phyloP scores from a whole-genome alignment of 257 asterid species.

The Solanum paucissectum region DNA sequence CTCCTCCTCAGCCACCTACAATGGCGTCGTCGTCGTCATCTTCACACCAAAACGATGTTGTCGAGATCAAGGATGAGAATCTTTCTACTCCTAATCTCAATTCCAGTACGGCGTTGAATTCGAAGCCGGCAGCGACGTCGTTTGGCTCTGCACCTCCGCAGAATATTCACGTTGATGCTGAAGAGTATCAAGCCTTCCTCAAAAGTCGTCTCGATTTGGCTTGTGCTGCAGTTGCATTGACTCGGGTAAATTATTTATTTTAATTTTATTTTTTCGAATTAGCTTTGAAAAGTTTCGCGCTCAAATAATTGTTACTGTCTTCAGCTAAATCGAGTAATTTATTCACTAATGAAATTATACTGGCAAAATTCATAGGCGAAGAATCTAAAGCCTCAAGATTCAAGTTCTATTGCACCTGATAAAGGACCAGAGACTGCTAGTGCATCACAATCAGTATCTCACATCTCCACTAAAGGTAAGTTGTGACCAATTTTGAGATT shows the following conservation, averaged over 20 bases:
- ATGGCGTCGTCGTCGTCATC: constrained; percentile 15
- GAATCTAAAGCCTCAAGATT: constrained; percentile 18
- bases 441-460: constrained; percentile 26
- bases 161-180: constrained; percentile 39
- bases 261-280: not conserved
- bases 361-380: not conserved
- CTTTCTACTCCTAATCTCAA: not conserved
- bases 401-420: constrained; percentile 28
- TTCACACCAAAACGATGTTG: constrained; percentile 14
- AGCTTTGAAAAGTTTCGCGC: not conserved
- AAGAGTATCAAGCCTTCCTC: constrained; percentile 58
- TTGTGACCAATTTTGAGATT: not conserved
- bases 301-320: not conserved
- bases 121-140: not conserved
- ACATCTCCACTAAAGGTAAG: constrained; percentile 25
- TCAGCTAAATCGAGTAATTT: not conserved
- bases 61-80: constrained; percentile 14
- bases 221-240: constrained; percentile 88
- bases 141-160: constrained; percentile 11
- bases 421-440: constrained; percentile 32
- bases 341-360: not conserved
- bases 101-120: not conserved
- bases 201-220: constrained; percentile 78
- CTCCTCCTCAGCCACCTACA: constrained; percentile 3
- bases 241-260: constrained; percentile 31